phyloP scores from a whole-genome alignment of 805 yeast genomes.

The Tetrapisispora pingtungensis region DNA sequence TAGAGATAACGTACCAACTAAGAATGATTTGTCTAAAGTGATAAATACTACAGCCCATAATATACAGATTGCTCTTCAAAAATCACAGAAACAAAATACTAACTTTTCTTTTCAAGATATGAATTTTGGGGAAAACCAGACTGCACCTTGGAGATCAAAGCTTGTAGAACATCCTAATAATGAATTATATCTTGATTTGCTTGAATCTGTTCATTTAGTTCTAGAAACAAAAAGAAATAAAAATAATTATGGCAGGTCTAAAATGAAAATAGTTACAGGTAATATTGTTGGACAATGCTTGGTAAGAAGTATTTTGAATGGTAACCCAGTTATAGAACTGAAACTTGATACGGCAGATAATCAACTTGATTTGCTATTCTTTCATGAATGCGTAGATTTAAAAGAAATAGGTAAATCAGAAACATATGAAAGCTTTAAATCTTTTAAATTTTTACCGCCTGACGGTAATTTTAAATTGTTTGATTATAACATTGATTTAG shows the following conservation, averaged over 20 bases:
- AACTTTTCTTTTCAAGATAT: not conserved
- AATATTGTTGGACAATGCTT: conserved; percentile 52
- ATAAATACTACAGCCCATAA: conserved; percentile 30
- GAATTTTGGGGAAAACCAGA: conserved; percentile 11
- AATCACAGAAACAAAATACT: conserved; percentile 2
- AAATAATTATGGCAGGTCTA: not conserved
- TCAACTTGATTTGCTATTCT: conserved; percentile 46
- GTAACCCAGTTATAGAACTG: conserved; percentile 62
- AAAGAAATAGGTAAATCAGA: conserved; percentile 4
- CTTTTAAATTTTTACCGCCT: conserved; percentile 70
- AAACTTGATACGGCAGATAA: conserved; percentile 39
- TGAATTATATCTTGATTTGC: conserved; percentile 77
- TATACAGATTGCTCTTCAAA: conserved; percentile 13
- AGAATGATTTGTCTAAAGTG: conserved; percentile 27
- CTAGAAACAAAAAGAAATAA: conserved; percentile 19
- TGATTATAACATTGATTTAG: conserved; percentile 52
- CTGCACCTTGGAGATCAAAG: conserved; percentile 69
- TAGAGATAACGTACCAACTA: conserved; percentile 55
- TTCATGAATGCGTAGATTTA: conserved; percentile 60
- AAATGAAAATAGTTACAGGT: conserved; percentile 14
- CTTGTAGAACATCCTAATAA: conserved; percentile 66
- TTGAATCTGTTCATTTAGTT: conserved; percentile 53
- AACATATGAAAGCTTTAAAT: not conserved
- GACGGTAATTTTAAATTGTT: conserved; percentile 64
- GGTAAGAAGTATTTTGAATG: conserved; percentile 63